Conservation (phyloP, 1,139 yeast species). For the Taphrina deformans region DNA sequence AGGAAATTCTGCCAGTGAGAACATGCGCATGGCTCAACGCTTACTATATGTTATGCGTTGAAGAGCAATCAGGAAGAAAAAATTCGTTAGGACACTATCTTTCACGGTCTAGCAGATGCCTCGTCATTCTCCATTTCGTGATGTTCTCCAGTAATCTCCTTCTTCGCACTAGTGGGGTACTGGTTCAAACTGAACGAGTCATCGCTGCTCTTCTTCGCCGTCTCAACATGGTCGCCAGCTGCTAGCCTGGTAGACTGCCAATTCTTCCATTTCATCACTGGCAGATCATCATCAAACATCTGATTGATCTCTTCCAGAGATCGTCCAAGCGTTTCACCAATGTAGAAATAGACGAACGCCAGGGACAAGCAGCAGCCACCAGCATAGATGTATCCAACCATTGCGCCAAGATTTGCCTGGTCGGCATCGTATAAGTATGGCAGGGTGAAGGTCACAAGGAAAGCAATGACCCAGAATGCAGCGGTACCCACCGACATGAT, state of each 20-base stretch:
- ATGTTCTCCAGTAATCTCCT: background rate
- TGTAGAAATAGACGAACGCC: conserved; percentile 62
- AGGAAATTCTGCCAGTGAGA: no score
- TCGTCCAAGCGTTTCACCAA: conserved; percentile 71
- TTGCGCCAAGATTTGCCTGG: conserved; percentile 40
- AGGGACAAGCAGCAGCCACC: conserved; percentile 53
- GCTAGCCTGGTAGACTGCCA: conserved; percentile 7
- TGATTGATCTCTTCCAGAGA: conserved; percentile 68
- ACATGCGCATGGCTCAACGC: no score
- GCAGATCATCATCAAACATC: conserved; percentile 45
- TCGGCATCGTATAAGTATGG: conserved; percentile 53
- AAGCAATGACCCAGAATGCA: conserved; percentile 46
- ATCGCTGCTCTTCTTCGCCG: background rate
- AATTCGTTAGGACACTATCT: no score
- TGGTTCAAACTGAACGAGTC: background rate
- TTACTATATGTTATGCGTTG: no score
- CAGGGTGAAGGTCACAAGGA: conserved; percentile 51
- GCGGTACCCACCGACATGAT: conserved; percentile 44
- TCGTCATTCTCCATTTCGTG: background rate
- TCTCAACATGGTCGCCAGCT: background rate
- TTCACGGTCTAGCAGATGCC: background rate
- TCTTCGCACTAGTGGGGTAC: conserved; percentile 1
- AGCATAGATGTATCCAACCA: conserved; percentile 73
- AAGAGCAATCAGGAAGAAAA: no score
- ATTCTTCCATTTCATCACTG: conserved; percentile 20